Percentiles rank a stretch among this genome's conserved stretches.
Evolutionary conservation across 208 protist genomes (phyloP).

Genomic region (Crithidia expoeki): DNA sequence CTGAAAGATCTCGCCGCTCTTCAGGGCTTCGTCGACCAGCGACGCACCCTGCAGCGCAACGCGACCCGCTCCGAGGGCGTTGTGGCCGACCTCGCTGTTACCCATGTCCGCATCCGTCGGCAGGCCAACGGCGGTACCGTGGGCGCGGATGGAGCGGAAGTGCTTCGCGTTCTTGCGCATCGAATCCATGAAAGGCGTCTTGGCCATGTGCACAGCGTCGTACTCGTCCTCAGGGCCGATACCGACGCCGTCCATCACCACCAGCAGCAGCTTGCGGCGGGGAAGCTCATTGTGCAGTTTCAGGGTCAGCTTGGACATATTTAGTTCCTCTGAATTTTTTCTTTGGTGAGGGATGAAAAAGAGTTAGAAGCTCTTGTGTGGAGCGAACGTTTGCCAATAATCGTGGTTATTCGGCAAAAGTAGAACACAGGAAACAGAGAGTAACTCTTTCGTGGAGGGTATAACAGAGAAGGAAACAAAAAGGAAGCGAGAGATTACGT

Average conservation of each 20-base stretch:
- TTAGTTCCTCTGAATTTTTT: conserved; percentile 6
- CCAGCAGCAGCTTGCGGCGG: conserved; percentile 81
- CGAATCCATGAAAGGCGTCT: conserved; percentile 88
- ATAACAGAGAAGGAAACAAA: conserved; percentile 11
- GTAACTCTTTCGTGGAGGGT: neutral
- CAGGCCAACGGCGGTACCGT: conserved; percentile 93
- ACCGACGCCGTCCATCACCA: conserved; percentile 90
- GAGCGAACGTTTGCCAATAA: conserved; percentile 7
- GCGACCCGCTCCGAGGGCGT: conserved; percentile 93
- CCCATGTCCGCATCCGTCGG: conserved; percentile 96
- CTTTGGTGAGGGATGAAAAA: conserved; percentile 16
- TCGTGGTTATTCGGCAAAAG: conserved; percentile 22
- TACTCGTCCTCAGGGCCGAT: conserved; percentile 90
- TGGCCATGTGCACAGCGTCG: conserved; percentile 91
- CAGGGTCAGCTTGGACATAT: conserved; percentile 68
- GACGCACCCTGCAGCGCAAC: conserved; percentile 94
- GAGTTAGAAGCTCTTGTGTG: neutral
- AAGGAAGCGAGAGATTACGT: conserved; percentile 3
- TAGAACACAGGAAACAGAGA: neutral
- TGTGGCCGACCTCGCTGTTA: conserved; percentile 97
- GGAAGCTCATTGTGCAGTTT: conserved; percentile 65
- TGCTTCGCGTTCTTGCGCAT: conserved; percentile 47
- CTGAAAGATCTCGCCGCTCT: conserved; percentile 81
- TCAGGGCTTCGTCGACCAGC: conserved; percentile 92
- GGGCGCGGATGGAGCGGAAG: conserved; percentile 92